Conservation (phyloP, 2,329 filamentous ascomycete genomes). For the Fusarium ramigenum region DNA sequence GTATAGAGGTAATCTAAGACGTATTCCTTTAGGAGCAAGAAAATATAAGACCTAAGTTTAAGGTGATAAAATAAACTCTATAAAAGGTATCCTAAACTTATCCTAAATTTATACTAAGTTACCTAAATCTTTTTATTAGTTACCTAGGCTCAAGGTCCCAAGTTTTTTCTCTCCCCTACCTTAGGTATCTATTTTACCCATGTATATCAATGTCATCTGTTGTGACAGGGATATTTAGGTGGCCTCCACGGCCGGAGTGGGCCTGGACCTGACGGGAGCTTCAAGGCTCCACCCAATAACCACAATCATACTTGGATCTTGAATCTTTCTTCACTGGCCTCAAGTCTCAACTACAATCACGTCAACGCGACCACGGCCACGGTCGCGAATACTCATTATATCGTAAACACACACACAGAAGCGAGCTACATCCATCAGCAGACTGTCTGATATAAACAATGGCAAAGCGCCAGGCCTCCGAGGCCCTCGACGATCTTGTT, state of each 20-base stretch:
- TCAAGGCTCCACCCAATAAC: conserved; percentile 29
- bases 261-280: conserved; percentile 15
- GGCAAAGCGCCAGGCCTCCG: conserved; percentile 68
- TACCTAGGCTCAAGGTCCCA: too few relatives aligned
- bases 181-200: too few relatives aligned
- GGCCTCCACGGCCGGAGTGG: neutral
- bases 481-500: conserved; percentile 66
- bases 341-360: conserved; percentile 19
- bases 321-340: conserved; percentile 27
- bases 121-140: too few relatives aligned
- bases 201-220: neutral
- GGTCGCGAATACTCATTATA: neutral
- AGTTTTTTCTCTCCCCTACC: too few relatives aligned
- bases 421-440: neutral
- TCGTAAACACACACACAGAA: neutral
- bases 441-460: conserved; percentile 35
- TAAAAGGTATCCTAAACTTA: too few relatives aligned
- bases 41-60: too few relatives aligned
- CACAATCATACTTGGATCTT: conserved; percentile 11
- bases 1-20: neutral
- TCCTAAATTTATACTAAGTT: too few relatives aligned
- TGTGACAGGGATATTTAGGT: neutral
- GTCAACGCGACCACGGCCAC: neutral
- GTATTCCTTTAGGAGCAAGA: too few relatives aligned
- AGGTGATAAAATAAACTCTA: too few relatives aligned